These are phyloP conservation scores for Passiflora organensis DNA, from an alignment of 345 rosid species.

Conservation along the genomic window DNA sequence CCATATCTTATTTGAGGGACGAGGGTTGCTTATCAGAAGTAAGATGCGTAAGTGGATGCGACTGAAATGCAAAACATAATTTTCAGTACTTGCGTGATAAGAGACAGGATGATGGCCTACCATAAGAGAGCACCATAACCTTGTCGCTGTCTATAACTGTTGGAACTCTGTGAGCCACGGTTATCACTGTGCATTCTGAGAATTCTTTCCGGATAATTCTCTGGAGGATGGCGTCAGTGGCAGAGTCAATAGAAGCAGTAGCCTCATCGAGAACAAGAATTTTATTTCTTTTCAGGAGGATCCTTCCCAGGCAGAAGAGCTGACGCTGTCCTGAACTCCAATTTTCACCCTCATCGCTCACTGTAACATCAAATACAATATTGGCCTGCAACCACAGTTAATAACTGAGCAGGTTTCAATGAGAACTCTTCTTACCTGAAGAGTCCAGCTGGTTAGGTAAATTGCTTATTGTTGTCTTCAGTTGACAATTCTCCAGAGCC, in stretches of 20 bases:
- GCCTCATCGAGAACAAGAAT: constrained; percentile 27
- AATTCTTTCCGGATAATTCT: constrained; percentile 23
- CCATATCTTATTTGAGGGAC: no score
- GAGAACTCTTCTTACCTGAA: background rate
- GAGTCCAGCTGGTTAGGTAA: constrained; percentile 8
- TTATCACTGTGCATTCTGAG: constrained; percentile 18
- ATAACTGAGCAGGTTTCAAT: background rate
- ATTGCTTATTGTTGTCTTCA: constrained; percentile 6
- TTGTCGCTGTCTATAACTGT: constrained; percentile 21
- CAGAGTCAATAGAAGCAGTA: constrained; percentile 26
- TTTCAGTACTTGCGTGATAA: no score
- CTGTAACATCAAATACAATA: background rate
- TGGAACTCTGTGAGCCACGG: constrained; percentile 23
- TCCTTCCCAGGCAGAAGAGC: constrained; percentile 26
- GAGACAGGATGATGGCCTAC: constrained; percentile 3
- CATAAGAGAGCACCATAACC: constrained; percentile 22
- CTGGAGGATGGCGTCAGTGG: constrained; percentile 24
- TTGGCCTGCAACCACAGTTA: no score
- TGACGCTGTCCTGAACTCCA: constrained; percentile 30
- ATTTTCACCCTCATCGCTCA: constrained; percentile 20
- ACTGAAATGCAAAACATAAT: no score
- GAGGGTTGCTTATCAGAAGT: no score
- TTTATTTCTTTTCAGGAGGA: constrained; percentile 15
- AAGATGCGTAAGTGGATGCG: no score
- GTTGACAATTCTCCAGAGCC: constrained; percentile 12